Conservation (phyloP, 202 grass and related monocot genomes). For the Saccharum hybrid region DNA sequence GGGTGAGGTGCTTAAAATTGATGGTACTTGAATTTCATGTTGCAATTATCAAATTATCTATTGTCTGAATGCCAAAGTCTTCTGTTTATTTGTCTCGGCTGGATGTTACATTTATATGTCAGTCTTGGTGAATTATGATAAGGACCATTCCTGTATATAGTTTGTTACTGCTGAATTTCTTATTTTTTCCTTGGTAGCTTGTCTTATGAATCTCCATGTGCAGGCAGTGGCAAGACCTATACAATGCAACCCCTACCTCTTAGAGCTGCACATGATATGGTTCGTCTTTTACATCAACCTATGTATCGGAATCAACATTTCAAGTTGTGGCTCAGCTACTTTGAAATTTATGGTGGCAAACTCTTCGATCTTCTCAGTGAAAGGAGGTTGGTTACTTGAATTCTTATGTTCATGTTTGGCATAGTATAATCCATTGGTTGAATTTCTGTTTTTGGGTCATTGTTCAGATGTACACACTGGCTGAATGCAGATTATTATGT, state of each 20-base stretch:
- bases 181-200: slow-evolving; percentile 20
- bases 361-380: slow-evolving; percentile 84
- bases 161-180: slow-evolving; percentile 19
- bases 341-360: slow-evolving; percentile 88
- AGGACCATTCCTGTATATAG: slow-evolving; percentile 3
- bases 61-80: neutral
- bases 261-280: slow-evolving; percentile 77
- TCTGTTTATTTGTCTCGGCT: slow-evolving; percentile 27
- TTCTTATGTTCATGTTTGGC: neutral
- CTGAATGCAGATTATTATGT: slow-evolving; percentile 2
- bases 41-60: neutral
- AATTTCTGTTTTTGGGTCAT: neutral
- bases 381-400: slow-evolving; percentile 55
- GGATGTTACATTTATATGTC: slow-evolving; percentile 18
- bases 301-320: slow-evolving; percentile 68
- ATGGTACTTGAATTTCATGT: slow-evolving; percentile 9
- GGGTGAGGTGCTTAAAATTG: slow-evolving; percentile 1
- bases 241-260: slow-evolving; percentile 87
- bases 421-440: slow-evolving; percentile 19
- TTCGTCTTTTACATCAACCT: slow-evolving; percentile 61
- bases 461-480: neutral
- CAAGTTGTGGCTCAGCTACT: slow-evolving; percentile 91
- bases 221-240: slow-evolving; percentile 85
- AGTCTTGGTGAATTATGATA: neutral
- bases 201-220: slow-evolving; percentile 26